Conservation (phyloP, 2,329 filamentous ascomycete species). For the Sarocladiaceae sp. region DNA sequence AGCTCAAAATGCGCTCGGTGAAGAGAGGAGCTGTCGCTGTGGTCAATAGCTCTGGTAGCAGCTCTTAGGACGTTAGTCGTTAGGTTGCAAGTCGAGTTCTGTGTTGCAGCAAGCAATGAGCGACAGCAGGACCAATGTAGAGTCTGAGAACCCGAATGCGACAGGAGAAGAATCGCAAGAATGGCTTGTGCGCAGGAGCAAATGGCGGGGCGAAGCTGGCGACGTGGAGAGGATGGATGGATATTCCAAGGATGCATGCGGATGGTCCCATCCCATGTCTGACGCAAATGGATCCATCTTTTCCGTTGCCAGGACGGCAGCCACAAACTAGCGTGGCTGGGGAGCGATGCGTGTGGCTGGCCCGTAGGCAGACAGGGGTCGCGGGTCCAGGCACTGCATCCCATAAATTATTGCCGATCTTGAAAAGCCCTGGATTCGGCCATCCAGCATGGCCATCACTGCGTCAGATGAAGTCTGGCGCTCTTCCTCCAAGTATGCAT, state of each 20-base stretch:
- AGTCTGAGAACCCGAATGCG: no score
- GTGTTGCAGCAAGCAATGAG: no score
- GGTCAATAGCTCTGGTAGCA: not conserved
- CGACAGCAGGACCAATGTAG: no score
- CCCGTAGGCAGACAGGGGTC: no score
- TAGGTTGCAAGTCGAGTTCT: not conserved
- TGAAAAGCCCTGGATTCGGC: no score
- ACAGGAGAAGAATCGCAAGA: not conserved
- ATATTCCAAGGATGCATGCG: slow-evolving; percentile 2
- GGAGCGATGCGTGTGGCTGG: not conserved
- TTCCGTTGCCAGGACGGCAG: not conserved
- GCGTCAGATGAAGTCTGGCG: no score
- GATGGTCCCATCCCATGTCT: not conserved
- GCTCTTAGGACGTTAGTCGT: not conserved
- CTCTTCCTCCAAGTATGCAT: no score
- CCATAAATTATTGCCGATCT: no score
- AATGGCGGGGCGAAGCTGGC: slow-evolving; percentile 6
- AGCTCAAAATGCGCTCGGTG: not conserved
- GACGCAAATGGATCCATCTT: not conserved
- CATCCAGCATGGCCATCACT: no score
- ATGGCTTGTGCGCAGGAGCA: not conserved
- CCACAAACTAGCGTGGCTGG: slow-evolving; percentile 7
- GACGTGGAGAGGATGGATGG: slow-evolving; percentile 8
- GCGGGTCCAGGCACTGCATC: no score
- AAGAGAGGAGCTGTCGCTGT: not conserved